Evolutionary conservation across 768 basidiomycete species (phyloP), one percentile per base, ranked within the genome.

Genomic region (Russula vinacea): DNA sequence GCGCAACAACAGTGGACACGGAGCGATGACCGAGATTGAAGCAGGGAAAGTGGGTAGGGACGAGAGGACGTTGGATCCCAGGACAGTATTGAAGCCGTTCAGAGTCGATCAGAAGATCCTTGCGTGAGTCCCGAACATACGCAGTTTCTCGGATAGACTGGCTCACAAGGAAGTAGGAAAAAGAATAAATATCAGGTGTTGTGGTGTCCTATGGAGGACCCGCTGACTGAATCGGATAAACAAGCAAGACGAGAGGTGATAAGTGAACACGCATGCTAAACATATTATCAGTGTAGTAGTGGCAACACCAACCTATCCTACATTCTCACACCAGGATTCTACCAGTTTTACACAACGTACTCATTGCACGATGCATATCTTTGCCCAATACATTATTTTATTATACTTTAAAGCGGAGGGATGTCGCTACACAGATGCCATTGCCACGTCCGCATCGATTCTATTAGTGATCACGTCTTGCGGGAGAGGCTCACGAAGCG

Each of bases 151-250:
- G 22, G n/a, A 39, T 47, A 52, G 62, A 14, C 33, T 6, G 60
- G 53, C 52, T 74, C 53, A 68, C 55, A 69, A 58, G 39, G n/a
- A 35, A 33, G n/a, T 68, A 86, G 86, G 64, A 78, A 75, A 66
- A 71, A 79, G 68, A 76, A 82, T 63, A 79, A 88, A 51, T 94
- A 90, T 71, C 94, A 97, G 72, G 83, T 96, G 19, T 78, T 97
- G 35, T 89, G 86, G 70, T 94, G 94, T 69, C 88, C 90, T 1
- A 81, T 94, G 76, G 80, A 78, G 0, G 76, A 79, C 1, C 85
- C 89, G 7, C 74, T 94, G 56, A 79, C 79, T 2, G 80, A 83
- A 14, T 58, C 70, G 29, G 82, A 92, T 71, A 83, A 79, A 64
- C 70, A 65, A 54, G 66, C 68, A 50, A 77, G 82, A 60, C 86